Evolutionary conservation across 2,329 filamentous ascomycete genomes (phyloP).

Genomic region (Aspergillus sp.): DNA sequence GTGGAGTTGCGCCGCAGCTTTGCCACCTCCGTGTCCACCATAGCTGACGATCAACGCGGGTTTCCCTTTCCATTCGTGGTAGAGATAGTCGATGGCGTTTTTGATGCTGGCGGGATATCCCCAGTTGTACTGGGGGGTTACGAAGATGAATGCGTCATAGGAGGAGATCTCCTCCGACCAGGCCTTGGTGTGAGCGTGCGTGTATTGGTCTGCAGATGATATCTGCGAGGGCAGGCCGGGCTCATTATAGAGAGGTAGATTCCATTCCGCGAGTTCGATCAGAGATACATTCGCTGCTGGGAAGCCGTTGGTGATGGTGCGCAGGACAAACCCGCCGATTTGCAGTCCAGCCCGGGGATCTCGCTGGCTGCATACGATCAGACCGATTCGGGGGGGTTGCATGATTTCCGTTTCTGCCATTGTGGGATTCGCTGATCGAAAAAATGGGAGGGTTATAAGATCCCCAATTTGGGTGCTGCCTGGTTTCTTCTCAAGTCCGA

Average conservation of each 20-base stretch:
- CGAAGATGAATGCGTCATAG: conserved; percentile 42
- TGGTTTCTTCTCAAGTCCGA: too few relatives aligned
- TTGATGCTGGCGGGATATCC: conserved; percentile 55
- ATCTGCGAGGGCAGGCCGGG: conserved; percentile 37
- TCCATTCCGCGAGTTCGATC: conserved; percentile 13
- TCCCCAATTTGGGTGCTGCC: too few relatives aligned
- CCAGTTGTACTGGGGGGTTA: conserved; percentile 55
- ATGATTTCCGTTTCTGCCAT: not conserved
- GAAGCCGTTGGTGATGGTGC: conserved; percentile 11
- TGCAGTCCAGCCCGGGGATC: conserved; percentile 30
- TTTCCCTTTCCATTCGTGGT: conserved; percentile 59
- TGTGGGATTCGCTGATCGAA: too few relatives aligned
- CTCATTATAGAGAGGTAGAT: conserved; percentile 41
- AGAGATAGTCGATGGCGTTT: conserved; percentile 63
- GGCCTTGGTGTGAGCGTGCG: conserved; percentile 32
- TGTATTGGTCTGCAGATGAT: conserved; percentile 30
- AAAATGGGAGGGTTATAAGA: too few relatives aligned
- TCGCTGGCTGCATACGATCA: conserved; percentile 35
- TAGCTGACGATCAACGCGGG: conserved; percentile 55
- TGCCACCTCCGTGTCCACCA: conserved; percentile 46
- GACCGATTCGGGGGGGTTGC: conserved; percentile 3
- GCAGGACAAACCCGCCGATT: conserved; percentile 25
- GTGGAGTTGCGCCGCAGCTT: conserved; percentile 36
- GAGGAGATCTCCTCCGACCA: conserved; percentile 38
- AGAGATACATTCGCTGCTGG: not conserved